phyloP scores from a whole-genome alignment of 2,329 filamentous ascomycete species.

The Xylaria sp. region DNA sequence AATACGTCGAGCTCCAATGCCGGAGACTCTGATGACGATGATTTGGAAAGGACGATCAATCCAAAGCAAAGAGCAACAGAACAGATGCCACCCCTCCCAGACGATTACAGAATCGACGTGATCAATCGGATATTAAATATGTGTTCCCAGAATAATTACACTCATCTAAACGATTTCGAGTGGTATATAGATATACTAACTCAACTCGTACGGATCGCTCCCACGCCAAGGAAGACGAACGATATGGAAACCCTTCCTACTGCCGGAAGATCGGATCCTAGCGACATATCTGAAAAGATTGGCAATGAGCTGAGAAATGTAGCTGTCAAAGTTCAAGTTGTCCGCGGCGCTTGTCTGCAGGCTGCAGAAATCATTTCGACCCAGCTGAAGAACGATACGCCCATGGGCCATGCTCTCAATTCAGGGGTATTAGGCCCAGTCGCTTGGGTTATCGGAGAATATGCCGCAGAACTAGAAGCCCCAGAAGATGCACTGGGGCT shows the following conservation, averaged over 20 bases:
- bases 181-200: constrained; percentile 96
- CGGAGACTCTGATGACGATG: constrained; percentile 63
- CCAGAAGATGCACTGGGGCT: constrained; percentile 79
- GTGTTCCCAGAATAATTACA: constrained; percentile 90
- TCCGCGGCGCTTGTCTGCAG: constrained; percentile 81
- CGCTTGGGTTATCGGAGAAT: constrained; percentile 91
- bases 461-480: constrained; percentile 74
- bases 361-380: constrained; percentile 82
- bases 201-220: constrained; percentile 81
- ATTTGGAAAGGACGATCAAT: constrained; percentile 56
- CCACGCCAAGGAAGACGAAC: constrained; percentile 55
- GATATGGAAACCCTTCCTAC: constrained; percentile 51
- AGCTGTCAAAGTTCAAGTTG: constrained; percentile 87
- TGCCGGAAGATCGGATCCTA: constrained; percentile 48
- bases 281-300: constrained; percentile 74
- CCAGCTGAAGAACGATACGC: constrained; percentile 64
- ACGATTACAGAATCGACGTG: constrained; percentile 86
- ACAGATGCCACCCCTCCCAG: constrained; percentile 73
- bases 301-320: constrained; percentile 90
- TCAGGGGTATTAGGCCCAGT: constrained; percentile 78
- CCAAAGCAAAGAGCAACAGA: constrained; percentile 51
- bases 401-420: constrained; percentile 66
- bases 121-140: constrained; percentile 86
- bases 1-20: constrained; percentile 58
- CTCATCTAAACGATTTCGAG: constrained; percentile 88